These are phyloP conservation scores for Blakeslea trispora DNA, from an alignment of 371 early-diverging fungal species.

Conservation along the genomic window DNA sequence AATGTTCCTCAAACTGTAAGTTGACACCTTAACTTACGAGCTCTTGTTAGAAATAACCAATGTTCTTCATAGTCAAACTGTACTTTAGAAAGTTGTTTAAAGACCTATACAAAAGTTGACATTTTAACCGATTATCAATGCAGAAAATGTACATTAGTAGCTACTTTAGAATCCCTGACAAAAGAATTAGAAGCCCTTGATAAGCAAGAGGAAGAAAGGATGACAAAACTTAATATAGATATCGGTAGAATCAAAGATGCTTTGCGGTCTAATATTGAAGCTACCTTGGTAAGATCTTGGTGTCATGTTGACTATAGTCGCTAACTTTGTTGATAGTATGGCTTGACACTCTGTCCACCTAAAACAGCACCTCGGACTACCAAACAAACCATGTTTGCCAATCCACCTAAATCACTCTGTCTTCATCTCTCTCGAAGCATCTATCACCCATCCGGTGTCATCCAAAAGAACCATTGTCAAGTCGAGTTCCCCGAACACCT, in stretches of 20 bases:
- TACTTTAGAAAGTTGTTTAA: constrained; percentile 68
- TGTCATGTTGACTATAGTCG: no score
- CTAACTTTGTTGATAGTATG: constrained; percentile 28
- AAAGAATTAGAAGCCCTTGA: constrained; percentile 31
- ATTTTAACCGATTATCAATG: constrained; percentile 74
- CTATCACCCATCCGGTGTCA: constrained; percentile 63
- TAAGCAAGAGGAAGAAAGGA: constrained; percentile 15
- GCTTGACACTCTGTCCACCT: constrained; percentile 35
- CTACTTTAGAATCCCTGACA: constrained; percentile 56
- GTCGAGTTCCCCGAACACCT: constrained; percentile 63
- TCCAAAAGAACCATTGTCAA: constrained; percentile 68
- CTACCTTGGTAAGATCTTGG: constrained; percentile 34
- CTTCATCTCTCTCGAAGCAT: constrained; percentile 78
- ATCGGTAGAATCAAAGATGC: constrained; percentile 40
- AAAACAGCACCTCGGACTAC: constrained; percentile 43
- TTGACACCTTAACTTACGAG: no score
- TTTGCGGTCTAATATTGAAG: constrained; percentile 40
- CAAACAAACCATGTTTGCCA: constrained; percentile 67
- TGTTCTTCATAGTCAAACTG: constrained; percentile 59
- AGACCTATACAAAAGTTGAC: constrained; percentile 71
- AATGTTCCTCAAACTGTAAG: constrained; percentile 66
- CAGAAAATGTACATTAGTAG: constrained; percentile 68
- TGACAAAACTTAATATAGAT: constrained; percentile 24
- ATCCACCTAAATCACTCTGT: constrained; percentile 64
- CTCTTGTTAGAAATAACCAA: no score